These are phyloP conservation scores for Aspergillus texensis DNA, from an alignment of 2,329 filamentous ascomycete species.

Conservation along the genomic window DNA sequence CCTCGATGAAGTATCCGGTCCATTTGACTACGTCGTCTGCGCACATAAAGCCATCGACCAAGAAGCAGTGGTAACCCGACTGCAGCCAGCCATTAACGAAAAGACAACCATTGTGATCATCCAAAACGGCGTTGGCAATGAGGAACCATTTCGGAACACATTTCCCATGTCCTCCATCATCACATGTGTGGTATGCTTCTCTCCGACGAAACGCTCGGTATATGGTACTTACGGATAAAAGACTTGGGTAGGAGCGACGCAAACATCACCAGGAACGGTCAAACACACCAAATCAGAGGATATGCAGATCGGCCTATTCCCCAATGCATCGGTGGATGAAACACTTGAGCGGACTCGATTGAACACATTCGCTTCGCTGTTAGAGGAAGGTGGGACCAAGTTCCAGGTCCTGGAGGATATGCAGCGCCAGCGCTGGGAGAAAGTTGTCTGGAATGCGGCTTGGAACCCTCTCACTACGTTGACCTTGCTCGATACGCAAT, in stretches of 20 bases:
- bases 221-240: conserved; percentile 7
- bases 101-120: conserved; percentile 43
- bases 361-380: conserved; percentile 43
- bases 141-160: conserved; percentile 39
- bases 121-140: conserved; percentile 47
- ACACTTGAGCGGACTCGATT: conserved; percentile 43
- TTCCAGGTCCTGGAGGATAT: conserved; percentile 39
- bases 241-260: conserved; percentile 55
- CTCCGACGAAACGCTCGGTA: background rate
- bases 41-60: conserved; percentile 48
- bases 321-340: conserved; percentile 36
- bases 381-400: conserved; percentile 47
- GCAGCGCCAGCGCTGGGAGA: conserved; percentile 44
- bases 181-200: conserved; percentile 46
- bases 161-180: conserved; percentile 38
- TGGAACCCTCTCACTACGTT: conserved; percentile 49
- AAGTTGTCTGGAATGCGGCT: conserved; percentile 46
- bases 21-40: conserved; percentile 43
- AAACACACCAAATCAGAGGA: conserved; percentile 57
- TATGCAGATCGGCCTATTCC: conserved; percentile 58
- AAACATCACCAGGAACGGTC: conserved; percentile 53
- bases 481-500: conserved; percentile 46
- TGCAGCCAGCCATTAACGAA: conserved; percentile 39
- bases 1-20: conserved; percentile 34
- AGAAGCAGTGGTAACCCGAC: conserved; percentile 38